Evolutionary conservation across 129 eudicot genomes (phyloP).

Genomic region (Ambrosia artemisiifolia): DNA sequence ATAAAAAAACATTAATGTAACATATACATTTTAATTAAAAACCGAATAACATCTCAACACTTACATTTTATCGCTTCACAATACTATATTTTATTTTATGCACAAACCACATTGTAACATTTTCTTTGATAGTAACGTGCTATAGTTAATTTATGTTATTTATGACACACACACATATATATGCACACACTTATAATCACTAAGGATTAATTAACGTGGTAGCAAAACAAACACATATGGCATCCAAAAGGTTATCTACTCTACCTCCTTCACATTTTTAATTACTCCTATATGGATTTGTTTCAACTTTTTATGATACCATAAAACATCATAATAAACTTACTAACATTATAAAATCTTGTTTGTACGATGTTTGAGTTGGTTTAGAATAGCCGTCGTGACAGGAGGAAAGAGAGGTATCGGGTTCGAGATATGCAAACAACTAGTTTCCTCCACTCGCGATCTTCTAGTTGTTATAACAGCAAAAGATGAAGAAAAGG

Average conservation of each 20-base stretch:
- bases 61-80: neutral
- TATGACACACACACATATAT: neutral
- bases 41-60: too few species aligned
- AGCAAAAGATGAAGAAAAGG: conserved; percentile 26
- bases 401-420: conserved; percentile 32
- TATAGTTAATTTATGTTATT: neutral
- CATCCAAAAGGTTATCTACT: conserved; percentile 22
- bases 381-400: conserved; percentile 24
- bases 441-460: conserved; percentile 9
- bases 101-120: neutral
- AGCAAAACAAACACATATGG: conserved; percentile 15
- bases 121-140: conserved; percentile 7
- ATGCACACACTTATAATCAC: neutral
- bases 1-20: too few species aligned
- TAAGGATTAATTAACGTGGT: neutral
- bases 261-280: neutral
- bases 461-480: conserved; percentile 21
- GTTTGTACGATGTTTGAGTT: neutral
- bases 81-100: neutral
- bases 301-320: neutral
- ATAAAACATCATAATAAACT: neutral
- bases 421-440: conserved; percentile 28
- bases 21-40: too few species aligned
- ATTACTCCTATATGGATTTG: neutral
- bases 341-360: conserved; percentile 6